Conservation (phyloP, 441 rosid species). For the Adansonia madagascariensis region DNA sequence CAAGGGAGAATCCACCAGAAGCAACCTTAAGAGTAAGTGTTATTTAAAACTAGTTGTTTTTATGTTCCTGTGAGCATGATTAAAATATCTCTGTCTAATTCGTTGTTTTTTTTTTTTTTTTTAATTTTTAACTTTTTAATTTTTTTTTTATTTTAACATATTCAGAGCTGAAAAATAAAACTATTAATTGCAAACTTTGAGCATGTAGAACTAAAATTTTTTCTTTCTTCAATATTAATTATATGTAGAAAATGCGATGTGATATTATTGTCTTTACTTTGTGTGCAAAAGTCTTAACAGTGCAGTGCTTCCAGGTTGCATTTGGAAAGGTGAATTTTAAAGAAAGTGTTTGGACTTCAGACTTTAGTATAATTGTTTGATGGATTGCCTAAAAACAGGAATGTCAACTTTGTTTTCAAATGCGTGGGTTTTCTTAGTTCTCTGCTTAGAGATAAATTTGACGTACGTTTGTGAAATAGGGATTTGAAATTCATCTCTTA, state of each 20-base stretch:
- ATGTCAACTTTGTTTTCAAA: not conserved
- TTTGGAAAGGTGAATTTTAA: not conserved
- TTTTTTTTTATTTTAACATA: not conserved
- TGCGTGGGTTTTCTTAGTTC: not conserved
- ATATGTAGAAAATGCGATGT: not conserved
- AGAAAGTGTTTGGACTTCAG: slow-evolving; percentile 10
- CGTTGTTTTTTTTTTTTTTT: not conserved
- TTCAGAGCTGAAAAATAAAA: not conserved
- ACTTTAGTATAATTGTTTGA: not conserved
- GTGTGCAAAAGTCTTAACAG: not conserved
- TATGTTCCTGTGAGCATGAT: slow-evolving; percentile 7
- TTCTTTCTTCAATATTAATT: not conserved
- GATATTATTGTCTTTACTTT: not conserved
- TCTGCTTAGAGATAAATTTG: not conserved
- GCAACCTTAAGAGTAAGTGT: slow-evolving; percentile 45
- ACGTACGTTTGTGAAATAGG: not conserved
- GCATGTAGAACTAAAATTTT: not conserved
- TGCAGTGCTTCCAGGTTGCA: not conserved
- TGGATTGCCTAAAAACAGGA: not conserved
- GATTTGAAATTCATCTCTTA: not conserved
- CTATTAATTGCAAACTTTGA: not conserved
- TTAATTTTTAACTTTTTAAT: too few species aligned
- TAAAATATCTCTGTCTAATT: not conserved
- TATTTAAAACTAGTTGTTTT: not conserved
- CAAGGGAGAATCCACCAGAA: slow-evolving; percentile 32